Evolutionary conservation across 306 rosid genomes (phyloP).

Genomic region (Pyrus communis): DNA sequence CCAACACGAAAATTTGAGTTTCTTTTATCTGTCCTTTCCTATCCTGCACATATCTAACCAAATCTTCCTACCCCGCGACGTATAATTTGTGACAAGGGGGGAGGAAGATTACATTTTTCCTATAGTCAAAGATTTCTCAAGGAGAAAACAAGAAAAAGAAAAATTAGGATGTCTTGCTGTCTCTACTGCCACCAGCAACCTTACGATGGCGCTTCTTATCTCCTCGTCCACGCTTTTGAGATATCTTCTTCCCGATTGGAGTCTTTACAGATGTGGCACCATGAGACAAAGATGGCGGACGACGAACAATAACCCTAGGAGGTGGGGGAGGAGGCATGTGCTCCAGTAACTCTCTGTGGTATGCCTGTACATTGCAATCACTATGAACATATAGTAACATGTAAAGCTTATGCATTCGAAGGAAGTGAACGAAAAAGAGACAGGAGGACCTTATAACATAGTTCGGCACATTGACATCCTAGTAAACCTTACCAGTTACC

Average conservation of each 20-base stretch:
- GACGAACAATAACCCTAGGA: constrained; percentile 14
- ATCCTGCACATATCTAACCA: constrained; percentile 28
- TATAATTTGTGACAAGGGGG: constrained; percentile 39
- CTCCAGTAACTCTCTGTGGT: constrained; percentile 78
- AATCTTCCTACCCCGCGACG: constrained; percentile 34
- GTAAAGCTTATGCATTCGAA: neutral
- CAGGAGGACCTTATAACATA: neutral
- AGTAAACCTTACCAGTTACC: too few species aligned
- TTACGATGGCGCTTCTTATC: constrained; percentile 66
- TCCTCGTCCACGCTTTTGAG: constrained; percentile 44
- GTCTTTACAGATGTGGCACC: constrained; percentile 20
- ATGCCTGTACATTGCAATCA: constrained; percentile 40
- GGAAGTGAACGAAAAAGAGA: neutral
- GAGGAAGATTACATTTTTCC: constrained; percentile 38
- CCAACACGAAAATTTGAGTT: constrained; percentile 22
- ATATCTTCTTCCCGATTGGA: constrained; percentile 36
- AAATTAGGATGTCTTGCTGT: constrained; percentile 30
- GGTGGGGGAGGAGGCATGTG: constrained; percentile 62
- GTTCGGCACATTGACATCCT: neutral
- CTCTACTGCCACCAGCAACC: constrained; percentile 40
- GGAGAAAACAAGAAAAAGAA: neutral
- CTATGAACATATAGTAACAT: neutral
- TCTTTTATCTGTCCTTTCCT: constrained; percentile 12
- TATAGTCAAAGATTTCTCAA: constrained; percentile 7
- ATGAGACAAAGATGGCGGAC: constrained; percentile 21